Conservation (phyloP, 345 rosid species). For the Eucalyptus guilfoylei region DNA sequence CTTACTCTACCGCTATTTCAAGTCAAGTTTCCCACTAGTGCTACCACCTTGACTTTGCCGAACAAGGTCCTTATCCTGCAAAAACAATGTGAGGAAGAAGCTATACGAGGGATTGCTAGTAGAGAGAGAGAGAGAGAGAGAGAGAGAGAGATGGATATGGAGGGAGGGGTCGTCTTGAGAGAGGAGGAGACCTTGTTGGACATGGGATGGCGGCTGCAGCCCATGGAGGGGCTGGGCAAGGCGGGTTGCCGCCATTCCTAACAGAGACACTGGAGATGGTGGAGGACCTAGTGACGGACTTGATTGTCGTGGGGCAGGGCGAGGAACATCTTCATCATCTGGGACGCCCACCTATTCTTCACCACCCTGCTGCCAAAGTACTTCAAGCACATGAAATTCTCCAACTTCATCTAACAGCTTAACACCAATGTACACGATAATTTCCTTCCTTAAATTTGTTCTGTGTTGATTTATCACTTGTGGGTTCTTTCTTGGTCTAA, state of each 20-base stretch:
- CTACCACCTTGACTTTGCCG: neutral
- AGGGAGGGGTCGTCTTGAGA: neutral
- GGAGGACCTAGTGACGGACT: slow-evolving; percentile 46
- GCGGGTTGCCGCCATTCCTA: slow-evolving; percentile 55
- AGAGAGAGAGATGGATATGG: too few species aligned
- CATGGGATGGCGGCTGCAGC: slow-evolving; percentile 19
- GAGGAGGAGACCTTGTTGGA: slow-evolving; percentile 12
- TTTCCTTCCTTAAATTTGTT: neutral
- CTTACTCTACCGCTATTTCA: too few species aligned
- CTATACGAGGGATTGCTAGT: too few species aligned
- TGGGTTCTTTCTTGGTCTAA: too few species aligned
- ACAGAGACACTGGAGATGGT: slow-evolving; percentile 58
- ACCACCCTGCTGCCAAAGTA: slow-evolving; percentile 39
- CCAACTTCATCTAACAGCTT: slow-evolving; percentile 65
- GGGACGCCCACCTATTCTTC: slow-evolving; percentile 44
- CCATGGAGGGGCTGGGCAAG: slow-evolving; percentile 62
- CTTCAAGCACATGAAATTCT: slow-evolving; percentile 65
- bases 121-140: too few species aligned
- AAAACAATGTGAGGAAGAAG: too few species aligned
- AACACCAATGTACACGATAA: slow-evolving; percentile 48
- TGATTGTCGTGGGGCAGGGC: slow-evolving; percentile 47
- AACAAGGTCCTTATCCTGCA: too few species aligned
- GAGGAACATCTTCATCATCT: slow-evolving; percentile 49
- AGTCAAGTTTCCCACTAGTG: too few species aligned
- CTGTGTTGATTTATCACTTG: neutral